Conservation (phyloP, 176 grass and related monocot species). For the Rhynchospora tenuis region DNA sequence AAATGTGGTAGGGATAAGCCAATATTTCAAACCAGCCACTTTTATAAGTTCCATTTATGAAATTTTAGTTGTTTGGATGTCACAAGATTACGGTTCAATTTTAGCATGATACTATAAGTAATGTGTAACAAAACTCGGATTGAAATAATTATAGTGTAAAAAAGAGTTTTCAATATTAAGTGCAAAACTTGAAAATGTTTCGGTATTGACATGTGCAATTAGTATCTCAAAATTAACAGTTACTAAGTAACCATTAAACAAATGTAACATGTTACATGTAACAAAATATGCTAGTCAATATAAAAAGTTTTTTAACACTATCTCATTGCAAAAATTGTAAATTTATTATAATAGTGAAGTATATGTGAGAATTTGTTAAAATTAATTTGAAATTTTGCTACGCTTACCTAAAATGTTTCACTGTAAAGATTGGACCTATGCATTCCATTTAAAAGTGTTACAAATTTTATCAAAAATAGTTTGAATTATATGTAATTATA, state of each 20-base stretch:
- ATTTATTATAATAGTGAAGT: not conserved
- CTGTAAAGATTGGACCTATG: not conserved
- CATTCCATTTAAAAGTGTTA: not conserved
- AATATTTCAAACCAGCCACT: not conserved
- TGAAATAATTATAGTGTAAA: not conserved
- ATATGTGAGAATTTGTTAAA: not conserved
- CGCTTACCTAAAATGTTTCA: not conserved
- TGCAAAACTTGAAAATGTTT: not conserved
- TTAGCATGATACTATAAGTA: not conserved
- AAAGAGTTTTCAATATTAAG: not conserved
- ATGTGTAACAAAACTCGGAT: not conserved
- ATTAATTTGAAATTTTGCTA: not conserved
- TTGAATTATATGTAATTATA: not conserved
- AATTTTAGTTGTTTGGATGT: too few species aligned
- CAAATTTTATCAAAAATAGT: not conserved
- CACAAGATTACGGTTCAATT: not conserved
- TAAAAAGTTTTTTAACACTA: not conserved
- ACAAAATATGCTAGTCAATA: not conserved
- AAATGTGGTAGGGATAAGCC: not conserved
- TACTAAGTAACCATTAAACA: too few species aligned
- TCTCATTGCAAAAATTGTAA: not conserved
- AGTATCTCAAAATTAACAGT: not conserved
- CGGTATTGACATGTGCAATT: too few species aligned
- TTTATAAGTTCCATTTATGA: not conserved
- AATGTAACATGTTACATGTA: too few species aligned